A percentile compares a stretch with the other conserved stretches of the same genome.
These are phyloP conservation scores for Vaccinium corymbosum DNA, from an alignment of 148 eudicot species.

Conservation along the genomic window DNA sequence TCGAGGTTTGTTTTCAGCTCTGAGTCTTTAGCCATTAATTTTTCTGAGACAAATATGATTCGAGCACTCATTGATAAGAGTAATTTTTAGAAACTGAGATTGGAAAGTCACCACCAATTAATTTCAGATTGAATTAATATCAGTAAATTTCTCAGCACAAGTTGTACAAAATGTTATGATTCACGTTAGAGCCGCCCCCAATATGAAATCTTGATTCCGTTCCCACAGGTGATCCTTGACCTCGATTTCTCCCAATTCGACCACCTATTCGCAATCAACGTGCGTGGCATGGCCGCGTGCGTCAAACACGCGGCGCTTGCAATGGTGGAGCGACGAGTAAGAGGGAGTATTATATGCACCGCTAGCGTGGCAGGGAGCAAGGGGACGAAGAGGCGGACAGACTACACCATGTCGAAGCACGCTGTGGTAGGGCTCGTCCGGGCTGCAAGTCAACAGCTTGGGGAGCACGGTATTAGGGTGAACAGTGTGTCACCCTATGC, in stretches of 20 bases:
- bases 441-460: constrained; percentile 24
- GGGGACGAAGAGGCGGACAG: neutral
- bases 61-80: no score
- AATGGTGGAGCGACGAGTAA: constrained; percentile 10
- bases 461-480: constrained; percentile 31
- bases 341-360: constrained; percentile 16
- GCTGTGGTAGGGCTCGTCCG: constrained; percentile 33
- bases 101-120: no score
- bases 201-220: neutral
- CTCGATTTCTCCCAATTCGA: constrained; percentile 19
- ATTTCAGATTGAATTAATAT: neutral
- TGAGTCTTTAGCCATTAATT: no score
- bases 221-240: neutral
- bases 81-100: no score
- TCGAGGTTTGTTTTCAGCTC: no score
- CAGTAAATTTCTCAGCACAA: no score
- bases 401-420: constrained; percentile 30
- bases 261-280: constrained; percentile 8
- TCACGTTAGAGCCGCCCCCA: neutral
- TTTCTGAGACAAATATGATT: no score
- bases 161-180: neutral
- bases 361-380: constrained; percentile 9
- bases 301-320: constrained; percentile 10
- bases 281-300: constrained; percentile 10
- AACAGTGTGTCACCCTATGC: constrained; percentile 32